Evolutionary conservation across 257 asterid species (phyloP), one percentile per base, ranked within the genome.

Genomic region (Solanum habrochaites): DNA sequence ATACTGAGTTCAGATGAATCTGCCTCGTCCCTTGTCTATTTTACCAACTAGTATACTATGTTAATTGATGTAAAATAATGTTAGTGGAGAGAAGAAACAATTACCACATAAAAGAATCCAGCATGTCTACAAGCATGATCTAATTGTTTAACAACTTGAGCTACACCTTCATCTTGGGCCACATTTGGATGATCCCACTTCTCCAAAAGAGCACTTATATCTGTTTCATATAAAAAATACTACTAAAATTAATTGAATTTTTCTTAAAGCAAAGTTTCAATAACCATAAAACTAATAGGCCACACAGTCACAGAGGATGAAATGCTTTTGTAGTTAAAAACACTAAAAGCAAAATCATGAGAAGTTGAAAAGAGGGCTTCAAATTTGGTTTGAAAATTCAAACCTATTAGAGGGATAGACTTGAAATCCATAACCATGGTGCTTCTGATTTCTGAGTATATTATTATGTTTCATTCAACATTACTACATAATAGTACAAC

Each of bases 371-470:
- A 56, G 45, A 37, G 21, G 15, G 2, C 27, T 56, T 56, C 11
- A 1, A 56, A 18, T 56, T 56, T 18, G 0, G n/a, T 1, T 23
- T 29, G 29, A 45, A 47, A 84, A 32, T 60, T 14, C 7, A 58
- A 87, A 97, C 98, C 99, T 86, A 97, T 93, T 67, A 97, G 10
- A 83, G 98, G 98, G 89, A 97, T 93, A 32, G 92, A 93, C 88
- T 92, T 90, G 96, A 95, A 97, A 90, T 93, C 93, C 78, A 98
- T 94, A 4, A 98, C 94, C 98, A 95, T 95, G 92, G 91, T 86
- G 56, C 40, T 78, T 37, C 39, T 56, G 1, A 56, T 1, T 56
- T 56, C 64, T 18, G 64, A 56, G 64, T 56, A 20, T 56, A 52
- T 9, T 56, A 56, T 56, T 7, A 20, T 56, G 1, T 18, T 56